Evolutionary conservation across 1,284 basidiomycete genomes (phyloP), one percentile per base, ranked within the genome.

Genomic region (Grifola frondosa): DNA sequence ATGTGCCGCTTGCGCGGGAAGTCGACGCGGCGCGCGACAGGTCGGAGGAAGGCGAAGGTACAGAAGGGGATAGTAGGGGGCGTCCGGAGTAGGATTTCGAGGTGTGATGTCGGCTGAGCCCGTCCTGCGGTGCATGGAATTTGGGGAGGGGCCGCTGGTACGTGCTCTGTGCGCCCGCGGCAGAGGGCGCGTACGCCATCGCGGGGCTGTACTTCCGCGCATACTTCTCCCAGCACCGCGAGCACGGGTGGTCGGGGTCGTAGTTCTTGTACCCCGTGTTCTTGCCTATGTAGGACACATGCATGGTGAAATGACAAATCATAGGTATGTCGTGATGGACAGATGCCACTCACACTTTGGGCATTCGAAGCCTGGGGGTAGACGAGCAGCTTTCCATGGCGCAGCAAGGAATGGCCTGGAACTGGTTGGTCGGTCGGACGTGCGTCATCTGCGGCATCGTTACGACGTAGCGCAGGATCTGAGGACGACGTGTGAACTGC

Each of bases 181-280:
- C 49, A 69, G 73, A 76, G 15, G 74, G 72, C 0, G 79, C 73
- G 54, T 80, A 83, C 0, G 71, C 66, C 12, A 88, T 63, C 3
- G 81, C 74, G 4, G 81, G 81, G 0, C 67, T 57, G 60, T 80
- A 89, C 0, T 72, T 69, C 52, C 75, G 77, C 2, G 71, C 69
- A 59, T 84, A 81, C 49, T 78, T 80, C 2, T 71, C 64, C 87
- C 86, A 89, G 62, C 87, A 89, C 42, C 75, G 78, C 37, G 69
- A 67, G 56, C 87, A 89, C 6, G 86, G 82, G 46, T 80, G 68
- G 0, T 70, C 62, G 0, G 85, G 84, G 58, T 88, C 83, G 31
- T 68, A 70, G 44, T 77, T 69, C 62, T 84, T 85, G 64, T 82
- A 89, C 3, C 87, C 87, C 0, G 75, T 79, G 58, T 88, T 88